Evolutionary conservation across 1,284 basidiomycete species (phyloP), one percentile per base, ranked within the genome.

Genomic region (Puccinia triticina): DNA sequence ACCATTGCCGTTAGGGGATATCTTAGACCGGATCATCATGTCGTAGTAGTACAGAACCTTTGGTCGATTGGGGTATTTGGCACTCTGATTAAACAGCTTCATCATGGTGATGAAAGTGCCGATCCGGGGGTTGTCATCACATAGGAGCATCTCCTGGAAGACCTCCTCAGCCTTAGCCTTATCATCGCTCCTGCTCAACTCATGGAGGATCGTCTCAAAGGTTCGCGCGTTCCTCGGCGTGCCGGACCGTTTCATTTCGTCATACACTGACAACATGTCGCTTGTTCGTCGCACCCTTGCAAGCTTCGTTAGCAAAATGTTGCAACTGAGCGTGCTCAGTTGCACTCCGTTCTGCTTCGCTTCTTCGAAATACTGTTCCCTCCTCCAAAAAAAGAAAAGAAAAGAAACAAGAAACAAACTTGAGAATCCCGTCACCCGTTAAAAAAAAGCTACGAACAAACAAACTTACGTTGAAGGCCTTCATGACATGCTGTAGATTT

Each of bases 61-160:
- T 43, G 90, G 90, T 75, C 95, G 91, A 85, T 95, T 92, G 0
- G 94, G 95, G 85, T 93, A 93, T 32, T 93, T 96, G 64, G 18
- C 61, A 37, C 48, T 46, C 83, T 93, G 92, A 72, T 93, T 92
- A 88, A 94, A 97, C 86, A 96, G 91, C 88, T 99, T 97, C 91
- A 99, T 98, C 96, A 99, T 98, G 55, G 94, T 98, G 88, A 98
- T 99, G 89, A 91, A 94, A 7, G 96, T 96, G 29, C 97, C 96
- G 0, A 97, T 92, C 11, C 95, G 92, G 88, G 90, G 92, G 90
- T 95, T 98, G 84, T 92, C 91, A 37, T 88, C 89, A 84, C 92
- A 90, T 59, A 87, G 84, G 11, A 89, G 87, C 96, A 99, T 99
- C 88, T 96, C 94, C 76, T 89, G 87, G 74, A 84, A 84, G 75